Base-by-base conservation (phyloP, 768 basidiomycete species). In the Naganishia friedmannii region DNA sequence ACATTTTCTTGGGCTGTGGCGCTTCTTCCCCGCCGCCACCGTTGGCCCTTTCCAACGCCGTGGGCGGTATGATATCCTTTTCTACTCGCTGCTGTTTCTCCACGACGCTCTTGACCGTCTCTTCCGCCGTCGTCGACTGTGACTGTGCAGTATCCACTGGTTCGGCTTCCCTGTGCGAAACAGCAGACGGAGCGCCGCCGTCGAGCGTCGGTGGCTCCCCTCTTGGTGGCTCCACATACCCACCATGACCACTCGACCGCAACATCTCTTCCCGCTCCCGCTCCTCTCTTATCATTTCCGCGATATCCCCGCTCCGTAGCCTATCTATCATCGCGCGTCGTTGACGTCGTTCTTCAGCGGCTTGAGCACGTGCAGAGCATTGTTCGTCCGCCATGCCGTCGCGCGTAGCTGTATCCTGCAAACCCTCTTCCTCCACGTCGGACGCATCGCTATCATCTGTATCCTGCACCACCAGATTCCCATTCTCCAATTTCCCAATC, bases 401-500 rank as follows among this genome's bases (percentile, higher is more conserved):
- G 15, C 15, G 42, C 42, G 42, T 37, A 37, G 34, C 12, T 4
- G 34, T 37, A 12, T 37, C 12, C 28, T 19, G n/a, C 37, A 32
- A n/a, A 6, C 46, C 23, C 32, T 32, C 21, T 12, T 28, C 51
- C 31, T 63, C 69, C 12, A n/a, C 63, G 28, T 32, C 26, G 7
- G 63, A 57, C 6, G 45, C 71, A n/a, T 65, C 71, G 8, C 31
- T 63, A 26, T 72, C 67, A 17, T 72, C 71, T 17, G 51, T 60
- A n/a, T 55, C 71, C 34, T 58, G 67, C 0, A 72, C 46, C 23
- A 72, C 54, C 37, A 72, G 37, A 21, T 72, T 68, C 5, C 71
- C 71, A 28, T 72, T 69, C 34, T 72, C 71, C 8, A 72, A 51
- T 45, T 72, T 72, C 26, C 71, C 71, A 39, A 69, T 65, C 45